Evolutionary conservation across 2,329 filamentous ascomycete species (phyloP).

Genomic region (Ophiostoma ulmi): DNA sequence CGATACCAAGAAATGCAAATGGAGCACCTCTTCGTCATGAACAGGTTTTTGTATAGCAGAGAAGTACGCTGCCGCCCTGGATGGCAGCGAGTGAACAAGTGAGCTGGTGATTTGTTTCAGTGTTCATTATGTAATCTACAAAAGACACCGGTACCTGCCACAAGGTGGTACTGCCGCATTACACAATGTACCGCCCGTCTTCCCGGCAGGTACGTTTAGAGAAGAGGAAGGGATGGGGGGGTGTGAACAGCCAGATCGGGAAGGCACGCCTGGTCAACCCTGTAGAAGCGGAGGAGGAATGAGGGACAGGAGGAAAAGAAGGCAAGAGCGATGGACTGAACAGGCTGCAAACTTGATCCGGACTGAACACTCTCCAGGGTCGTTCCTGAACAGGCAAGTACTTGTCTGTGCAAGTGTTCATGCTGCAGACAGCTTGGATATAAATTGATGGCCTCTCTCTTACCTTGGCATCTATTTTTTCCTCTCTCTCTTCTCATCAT

Average conservation of each 20-base stretch:
- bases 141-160: background rate
- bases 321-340: slow-evolving; percentile 13
- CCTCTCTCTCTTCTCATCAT: slow-evolving; percentile 7
- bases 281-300: background rate
- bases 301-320: too few relatives aligned
- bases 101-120: background rate
- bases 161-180: slow-evolving; percentile 10
- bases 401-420: background rate
- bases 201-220: background rate
- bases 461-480: background rate
- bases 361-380: background rate
- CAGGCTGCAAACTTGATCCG: slow-evolving; percentile 1
- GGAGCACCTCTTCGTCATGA: background rate
- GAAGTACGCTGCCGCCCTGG: background rate
- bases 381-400: background rate
- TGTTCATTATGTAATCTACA: background rate
- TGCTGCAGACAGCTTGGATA: background rate
- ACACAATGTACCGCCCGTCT: background rate
- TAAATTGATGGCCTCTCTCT: background rate
- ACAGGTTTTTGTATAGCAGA: background rate
- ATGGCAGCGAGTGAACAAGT: background rate
- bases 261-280: background rate
- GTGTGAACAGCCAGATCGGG: slow-evolving; percentile 4
- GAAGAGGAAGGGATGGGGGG: background rate
- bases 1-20: background rate